Conservation (phyloP, 108 stramenopile species). For the Schizochytrium sp. region DNA sequence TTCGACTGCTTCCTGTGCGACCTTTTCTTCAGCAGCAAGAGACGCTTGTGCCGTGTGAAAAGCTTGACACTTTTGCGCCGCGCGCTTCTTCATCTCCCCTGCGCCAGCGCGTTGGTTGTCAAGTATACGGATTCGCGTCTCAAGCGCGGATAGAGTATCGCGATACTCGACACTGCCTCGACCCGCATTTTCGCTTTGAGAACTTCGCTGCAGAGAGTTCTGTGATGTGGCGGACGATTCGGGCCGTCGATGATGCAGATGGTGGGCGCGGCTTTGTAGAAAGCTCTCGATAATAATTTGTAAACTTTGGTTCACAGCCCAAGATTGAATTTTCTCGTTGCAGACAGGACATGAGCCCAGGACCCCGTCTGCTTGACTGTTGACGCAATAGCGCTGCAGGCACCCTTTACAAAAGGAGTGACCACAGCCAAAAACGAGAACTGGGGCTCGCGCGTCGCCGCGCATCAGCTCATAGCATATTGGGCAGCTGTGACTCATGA, state of each 20-base stretch:
- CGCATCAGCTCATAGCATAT: conserved; percentile 11
- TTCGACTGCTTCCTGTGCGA: background rate
- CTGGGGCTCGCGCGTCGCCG: background rate
- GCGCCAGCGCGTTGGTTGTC: background rate
- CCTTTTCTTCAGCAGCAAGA: background rate
- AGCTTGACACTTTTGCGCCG: background rate
- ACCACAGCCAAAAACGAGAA: background rate
- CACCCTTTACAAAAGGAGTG: background rate
- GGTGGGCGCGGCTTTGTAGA: background rate
- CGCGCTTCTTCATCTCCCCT: background rate
- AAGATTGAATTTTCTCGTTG: background rate
- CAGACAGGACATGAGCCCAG: background rate
- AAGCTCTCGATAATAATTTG: background rate
- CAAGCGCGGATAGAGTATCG: background rate
- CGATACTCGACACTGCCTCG: background rate
- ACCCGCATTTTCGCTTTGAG: background rate
- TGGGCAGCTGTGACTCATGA: background rate
- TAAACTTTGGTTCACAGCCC: background rate
- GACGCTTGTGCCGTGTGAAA: background rate
- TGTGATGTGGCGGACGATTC: background rate
- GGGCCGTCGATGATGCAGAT: background rate
- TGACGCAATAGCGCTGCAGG: background rate
- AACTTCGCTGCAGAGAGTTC: background rate
- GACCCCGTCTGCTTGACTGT: background rate
- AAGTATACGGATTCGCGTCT: background rate